These are phyloP conservation scores for Rhodotorula taiwanensis DNA, from an alignment of 768 basidiomycete genomes.

Conservation along the genomic window DNA sequence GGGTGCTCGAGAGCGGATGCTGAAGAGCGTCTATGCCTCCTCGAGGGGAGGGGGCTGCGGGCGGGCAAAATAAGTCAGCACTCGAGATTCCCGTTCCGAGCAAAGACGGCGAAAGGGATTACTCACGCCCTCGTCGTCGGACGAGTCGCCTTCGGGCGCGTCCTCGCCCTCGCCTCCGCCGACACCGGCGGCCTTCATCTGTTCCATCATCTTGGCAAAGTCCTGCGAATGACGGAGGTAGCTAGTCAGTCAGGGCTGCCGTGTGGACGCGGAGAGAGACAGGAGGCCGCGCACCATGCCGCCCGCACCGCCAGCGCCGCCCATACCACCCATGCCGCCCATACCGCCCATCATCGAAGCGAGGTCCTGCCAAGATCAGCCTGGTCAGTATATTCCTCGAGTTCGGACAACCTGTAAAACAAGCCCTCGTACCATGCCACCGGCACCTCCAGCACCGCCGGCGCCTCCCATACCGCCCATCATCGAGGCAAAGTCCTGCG, in stretches of 20 bases:
- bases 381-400: no score
- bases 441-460: constrained; percentile 11
- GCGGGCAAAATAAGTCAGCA: not conserved
- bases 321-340: constrained; percentile 37
- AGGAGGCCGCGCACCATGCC: constrained; percentile 20
- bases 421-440: constrained; percentile 41
- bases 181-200: constrained; percentile 27
- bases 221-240: not conserved
- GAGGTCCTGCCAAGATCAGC: no score
- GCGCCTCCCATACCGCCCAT: constrained; percentile 45
- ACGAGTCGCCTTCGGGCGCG: constrained; percentile 9
- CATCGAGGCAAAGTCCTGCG: constrained; percentile 20
- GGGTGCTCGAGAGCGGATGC: not conserved
- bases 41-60: constrained; percentile 34
- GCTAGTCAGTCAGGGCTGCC: no score
- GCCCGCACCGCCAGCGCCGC: constrained; percentile 55
- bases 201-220: constrained; percentile 21
- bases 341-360: constrained; percentile 39
- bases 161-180: constrained; percentile 24
- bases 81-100: no score
- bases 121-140: constrained; percentile 33
- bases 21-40: constrained; percentile 19
- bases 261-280: no score
- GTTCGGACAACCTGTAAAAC: no score
- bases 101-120: not conserved